A percentile compares a stretch with the other conserved stretches of the same genome.
Evolutionary conservation across 139 green algal species (phyloP).

Genomic region (Coelastrella sp.): DNA sequence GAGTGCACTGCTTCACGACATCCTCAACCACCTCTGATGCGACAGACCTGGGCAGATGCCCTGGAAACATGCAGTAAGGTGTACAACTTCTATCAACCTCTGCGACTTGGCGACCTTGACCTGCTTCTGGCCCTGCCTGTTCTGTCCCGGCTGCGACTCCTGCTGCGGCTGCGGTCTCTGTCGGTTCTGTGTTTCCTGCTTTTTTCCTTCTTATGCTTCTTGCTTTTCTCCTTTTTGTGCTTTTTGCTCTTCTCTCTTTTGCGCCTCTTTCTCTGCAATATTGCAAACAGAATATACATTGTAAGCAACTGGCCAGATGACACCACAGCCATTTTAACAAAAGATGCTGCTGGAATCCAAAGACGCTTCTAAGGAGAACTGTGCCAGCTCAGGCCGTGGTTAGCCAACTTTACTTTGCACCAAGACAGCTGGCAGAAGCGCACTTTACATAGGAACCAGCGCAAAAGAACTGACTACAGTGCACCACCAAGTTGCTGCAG

Average conservation of each 20-base stretch:
- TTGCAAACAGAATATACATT: neutral
- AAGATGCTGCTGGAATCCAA: neutral
- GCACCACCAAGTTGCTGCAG: neutral
- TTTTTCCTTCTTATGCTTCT: slow-evolving; percentile 38
- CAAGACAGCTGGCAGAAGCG: neutral
- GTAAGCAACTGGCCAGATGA: neutral
- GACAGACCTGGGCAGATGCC: too few species aligned
- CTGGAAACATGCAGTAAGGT: too few species aligned
- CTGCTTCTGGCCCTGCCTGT: slow-evolving; percentile 9
- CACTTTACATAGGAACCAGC: neutral
- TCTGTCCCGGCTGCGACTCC: neutral
- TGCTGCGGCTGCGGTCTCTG: slow-evolving; percentile 6
- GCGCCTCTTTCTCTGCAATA: slow-evolving; percentile 43
- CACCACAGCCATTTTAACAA: too few species aligned
- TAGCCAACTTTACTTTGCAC: too few species aligned
- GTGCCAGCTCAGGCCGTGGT: too few species aligned
- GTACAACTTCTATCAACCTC: neutral
- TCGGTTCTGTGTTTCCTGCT: slow-evolving; percentile 12
- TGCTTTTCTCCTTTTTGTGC: slow-evolving; percentile 53
- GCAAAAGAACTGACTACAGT: neutral
- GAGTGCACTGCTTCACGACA: too few species aligned
- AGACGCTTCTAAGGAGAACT: neutral
- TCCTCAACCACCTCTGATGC: too few species aligned
- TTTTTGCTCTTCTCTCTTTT: slow-evolving; percentile 53
- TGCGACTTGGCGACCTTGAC: slow-evolving; percentile 4